Conservation (phyloP, 169 alveolate species). For the Perkinsus marinus region DNA sequence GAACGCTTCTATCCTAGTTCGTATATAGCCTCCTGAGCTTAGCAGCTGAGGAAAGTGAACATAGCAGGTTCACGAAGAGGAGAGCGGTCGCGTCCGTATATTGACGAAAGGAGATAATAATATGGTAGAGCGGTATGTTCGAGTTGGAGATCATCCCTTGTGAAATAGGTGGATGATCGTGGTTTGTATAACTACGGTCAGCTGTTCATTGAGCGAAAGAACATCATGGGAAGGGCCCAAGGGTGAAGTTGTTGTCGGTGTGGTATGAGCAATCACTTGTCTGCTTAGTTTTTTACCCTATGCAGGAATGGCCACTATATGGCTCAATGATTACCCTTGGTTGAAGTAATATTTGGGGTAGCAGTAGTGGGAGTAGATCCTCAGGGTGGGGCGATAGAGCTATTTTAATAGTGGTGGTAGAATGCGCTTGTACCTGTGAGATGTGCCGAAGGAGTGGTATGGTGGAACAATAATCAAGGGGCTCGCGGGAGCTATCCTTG, state of each 20-base stretch:
- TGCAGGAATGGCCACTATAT: conserved; percentile 70
- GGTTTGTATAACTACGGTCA: conserved; percentile 66
- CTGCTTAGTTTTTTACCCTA: conserved; percentile 52
- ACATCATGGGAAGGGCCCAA: conserved; percentile 60
- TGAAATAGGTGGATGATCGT: conserved; percentile 69
- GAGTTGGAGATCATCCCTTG: background rate
- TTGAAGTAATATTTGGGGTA: conserved; percentile 6
- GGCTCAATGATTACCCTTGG: conserved; percentile 70
- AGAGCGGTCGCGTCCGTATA: conserved; percentile 48
- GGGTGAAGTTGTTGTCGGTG: conserved; percentile 25
- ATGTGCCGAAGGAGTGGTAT: too few relatives aligned
- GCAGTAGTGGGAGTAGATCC: too few relatives aligned
- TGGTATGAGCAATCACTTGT: background rate
- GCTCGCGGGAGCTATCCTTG: too few relatives aligned
- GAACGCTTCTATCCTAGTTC: too few relatives aligned
- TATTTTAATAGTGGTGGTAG: too few relatives aligned
- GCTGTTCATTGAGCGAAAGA: conserved; percentile 47
- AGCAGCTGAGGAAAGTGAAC: too few relatives aligned
- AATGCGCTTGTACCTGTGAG: too few relatives aligned
- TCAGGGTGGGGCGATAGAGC: too few relatives aligned
- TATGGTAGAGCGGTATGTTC: background rate
- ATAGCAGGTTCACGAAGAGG: conserved; percentile 6
- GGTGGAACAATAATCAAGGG: too few relatives aligned
- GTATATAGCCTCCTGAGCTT: too few relatives aligned
- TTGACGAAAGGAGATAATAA: conserved; percentile 90